Conservation (phyloP, 129 eudicot species). For the Flaveria brownii region DNA sequence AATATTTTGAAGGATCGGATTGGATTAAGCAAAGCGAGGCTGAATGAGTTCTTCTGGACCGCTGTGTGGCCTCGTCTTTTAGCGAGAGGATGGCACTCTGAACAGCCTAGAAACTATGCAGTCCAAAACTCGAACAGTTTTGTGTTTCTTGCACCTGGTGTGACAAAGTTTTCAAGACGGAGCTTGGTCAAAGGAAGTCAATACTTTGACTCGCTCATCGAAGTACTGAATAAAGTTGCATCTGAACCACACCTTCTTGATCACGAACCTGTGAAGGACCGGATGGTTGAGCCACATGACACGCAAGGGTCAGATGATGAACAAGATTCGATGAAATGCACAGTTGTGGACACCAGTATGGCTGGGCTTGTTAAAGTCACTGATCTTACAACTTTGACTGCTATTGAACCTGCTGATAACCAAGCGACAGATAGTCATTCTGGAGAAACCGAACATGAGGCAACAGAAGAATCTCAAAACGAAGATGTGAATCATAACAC, state of each 20-base stretch:
- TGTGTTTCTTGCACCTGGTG: slow-evolving; percentile 67
- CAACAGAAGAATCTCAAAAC: slow-evolving; percentile 12
- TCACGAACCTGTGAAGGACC: slow-evolving; percentile 36
- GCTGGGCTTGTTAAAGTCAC: slow-evolving; percentile 28
- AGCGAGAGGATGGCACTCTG: slow-evolving; percentile 69
- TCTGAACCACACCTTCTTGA: slow-evolving; percentile 56
- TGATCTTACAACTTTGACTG: slow-evolving; percentile 35
- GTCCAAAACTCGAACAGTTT: slow-evolving; percentile 31
- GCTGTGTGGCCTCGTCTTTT: slow-evolving; percentile 72
- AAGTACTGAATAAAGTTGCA: slow-evolving; percentile 58
- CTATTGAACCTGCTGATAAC: slow-evolving; percentile 14
- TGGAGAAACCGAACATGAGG: neutral
- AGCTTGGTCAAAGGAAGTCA: slow-evolving; percentile 48
- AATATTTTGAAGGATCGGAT: slow-evolving; percentile 45
- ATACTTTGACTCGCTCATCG: slow-evolving; percentile 53
- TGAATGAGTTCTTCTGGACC: slow-evolving; percentile 62
- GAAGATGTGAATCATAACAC: neutral
- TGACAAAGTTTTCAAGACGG: slow-evolving; percentile 57
- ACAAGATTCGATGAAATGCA: slow-evolving; percentile 28
- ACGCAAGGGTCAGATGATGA: slow-evolving; percentile 24
- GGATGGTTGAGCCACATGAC: slow-evolving; percentile 5
- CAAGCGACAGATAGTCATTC: slow-evolving; percentile 10
- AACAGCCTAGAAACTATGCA: slow-evolving; percentile 43
- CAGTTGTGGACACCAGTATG: slow-evolving; percentile 48
- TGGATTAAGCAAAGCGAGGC: slow-evolving; percentile 52